Conservation (phyloP, 768 basidiomycete genomes). For the Boletus bicolor region DNA sequence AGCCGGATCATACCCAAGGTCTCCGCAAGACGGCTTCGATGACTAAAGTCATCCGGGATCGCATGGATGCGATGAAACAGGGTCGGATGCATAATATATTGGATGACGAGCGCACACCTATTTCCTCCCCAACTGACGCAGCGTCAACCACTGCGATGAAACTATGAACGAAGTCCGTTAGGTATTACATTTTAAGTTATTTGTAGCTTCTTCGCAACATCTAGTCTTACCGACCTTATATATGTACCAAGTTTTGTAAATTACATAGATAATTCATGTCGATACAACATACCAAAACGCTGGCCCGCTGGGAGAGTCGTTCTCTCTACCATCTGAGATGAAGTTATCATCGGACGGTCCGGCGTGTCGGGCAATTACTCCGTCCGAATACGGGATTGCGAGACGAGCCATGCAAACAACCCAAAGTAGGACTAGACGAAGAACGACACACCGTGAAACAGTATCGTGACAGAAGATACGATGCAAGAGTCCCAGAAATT, state of each 20-base stretch:
- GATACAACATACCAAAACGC: not conserved
- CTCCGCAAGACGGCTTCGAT: constrained; percentile 25
- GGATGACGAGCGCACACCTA: constrained; percentile 10
- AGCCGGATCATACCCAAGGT: constrained; percentile 32
- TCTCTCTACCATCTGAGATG: not conserved
- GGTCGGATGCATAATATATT: constrained; percentile 18
- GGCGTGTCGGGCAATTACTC: constrained; percentile 9
- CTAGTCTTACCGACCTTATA: not conserved
- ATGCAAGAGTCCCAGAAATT: constrained; percentile 12
- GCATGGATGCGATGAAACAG: constrained; percentile 22
- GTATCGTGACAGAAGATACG: constrained; percentile 1
- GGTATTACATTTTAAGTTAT: not conserved
- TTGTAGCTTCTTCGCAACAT: not conserved
- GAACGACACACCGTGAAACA: constrained; percentile 9
- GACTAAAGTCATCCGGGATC: constrained; percentile 27
- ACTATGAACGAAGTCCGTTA: not conserved
- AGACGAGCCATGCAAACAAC: constrained; percentile 13
- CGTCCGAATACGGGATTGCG: constrained; percentile 16
- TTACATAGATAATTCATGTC: not conserved
- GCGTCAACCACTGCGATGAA: not conserved
- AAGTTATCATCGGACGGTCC: constrained; percentile 2
- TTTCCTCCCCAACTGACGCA: not conserved
- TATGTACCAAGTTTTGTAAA: not conserved
- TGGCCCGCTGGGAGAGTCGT: not conserved
- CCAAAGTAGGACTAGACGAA: constrained; percentile 19